These are phyloP conservation scores for Papiliotrema fonsecae DNA, from an alignment of 1,284 basidiomycete genomes.

Conservation along the genomic window DNA sequence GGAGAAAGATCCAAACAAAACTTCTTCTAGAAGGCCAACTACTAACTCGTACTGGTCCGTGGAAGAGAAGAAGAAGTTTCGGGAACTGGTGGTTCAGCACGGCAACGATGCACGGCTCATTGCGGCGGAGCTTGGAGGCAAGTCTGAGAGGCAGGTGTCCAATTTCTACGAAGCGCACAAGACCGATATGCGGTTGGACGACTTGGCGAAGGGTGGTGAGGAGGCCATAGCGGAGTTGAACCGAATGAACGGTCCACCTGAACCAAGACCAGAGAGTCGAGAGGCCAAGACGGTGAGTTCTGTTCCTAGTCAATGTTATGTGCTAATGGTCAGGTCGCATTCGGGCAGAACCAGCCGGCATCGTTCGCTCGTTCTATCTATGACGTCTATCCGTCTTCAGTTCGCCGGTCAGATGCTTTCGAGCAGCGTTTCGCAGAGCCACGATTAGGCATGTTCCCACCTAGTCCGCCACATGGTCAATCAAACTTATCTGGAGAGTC, in stretches of 20 bases:
- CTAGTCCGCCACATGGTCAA: conserved; percentile 11
- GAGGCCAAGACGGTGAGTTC: conserved; percentile 1
- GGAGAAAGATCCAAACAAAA: conserved; percentile 17
- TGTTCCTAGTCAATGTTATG: no score
- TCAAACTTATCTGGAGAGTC: conserved; percentile 2
- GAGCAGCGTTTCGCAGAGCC: conserved; percentile 19
- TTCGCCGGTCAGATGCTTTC: not conserved
- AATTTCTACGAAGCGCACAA: conserved; percentile 59
- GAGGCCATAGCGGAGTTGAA: not conserved
- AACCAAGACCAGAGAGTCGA: not conserved
- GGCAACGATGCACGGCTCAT: conserved; percentile 73
- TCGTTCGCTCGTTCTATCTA: conserved; percentile 9
- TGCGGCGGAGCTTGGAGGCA: conserved; percentile 66
- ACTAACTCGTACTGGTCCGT: conserved; percentile 54
- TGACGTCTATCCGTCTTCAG: conserved; percentile 8
- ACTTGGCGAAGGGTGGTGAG: not conserved
- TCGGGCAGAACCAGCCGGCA: not conserved
- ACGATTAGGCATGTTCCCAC: conserved; percentile 38
- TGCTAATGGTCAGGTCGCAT: not conserved
- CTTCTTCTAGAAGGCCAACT: conserved; percentile 5
- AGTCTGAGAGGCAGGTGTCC: conserved; percentile 72
- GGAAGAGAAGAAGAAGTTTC: conserved; percentile 55
- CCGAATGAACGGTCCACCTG: not conserved
- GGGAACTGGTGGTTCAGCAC: conserved; percentile 61
- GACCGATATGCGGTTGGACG: conserved; percentile 2